Evolutionary conservation across 2,329 filamentous ascomycete genomes (phyloP), one percentile per base, ranked within the genome.

Genomic region (Neoascochyta sp.): DNA sequence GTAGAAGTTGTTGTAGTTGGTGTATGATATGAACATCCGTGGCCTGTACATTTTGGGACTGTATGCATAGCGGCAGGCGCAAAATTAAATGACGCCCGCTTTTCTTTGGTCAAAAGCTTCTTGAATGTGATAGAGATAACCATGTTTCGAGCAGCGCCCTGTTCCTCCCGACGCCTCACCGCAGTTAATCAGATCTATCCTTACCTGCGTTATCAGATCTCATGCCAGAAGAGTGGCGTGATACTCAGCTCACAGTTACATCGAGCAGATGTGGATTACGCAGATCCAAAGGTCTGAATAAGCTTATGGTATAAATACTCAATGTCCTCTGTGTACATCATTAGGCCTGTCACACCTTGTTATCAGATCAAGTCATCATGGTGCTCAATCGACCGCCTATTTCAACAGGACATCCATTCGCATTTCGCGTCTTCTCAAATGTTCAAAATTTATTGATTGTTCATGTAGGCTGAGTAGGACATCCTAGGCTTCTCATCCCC

Each of bases 191-290:
- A 27, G 22, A 23, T 27, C 7, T 13, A 26, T 10, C 7, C 18
- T 16, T 22, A 9, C n/a, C 22, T 30, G 26, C 17, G 14, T 33
- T 22, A 33, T 34, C 27, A 28, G 27, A 39, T 23, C 16, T 10
- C 13, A 16, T 15, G 12, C 23, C 3, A 10, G 7, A 20, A 36
- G 36, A 36, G 45, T 54, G 52, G 50, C 52, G 50, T 55, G 52
- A 55, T 31, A 32, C 47, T 55, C 50, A 43, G 41, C 45, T 41
- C 45, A 54, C 22, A 28, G n/a, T n/a, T n/a, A n/a, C n/a, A n/a
- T n/a, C n/a, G n/a, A n/a, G n/a, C 8, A 32, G 12, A 22, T 28
- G 23, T 36, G 31, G 17, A 7, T 16, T n/a, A 4, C 4, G 22
- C 12, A 22, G 25, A 37, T 29, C 22, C 21, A 18, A n/a, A n/a